Base-by-base conservation (phyloP, 345 rosid species). In the Cardamine chenopodiifolia region DNA sequence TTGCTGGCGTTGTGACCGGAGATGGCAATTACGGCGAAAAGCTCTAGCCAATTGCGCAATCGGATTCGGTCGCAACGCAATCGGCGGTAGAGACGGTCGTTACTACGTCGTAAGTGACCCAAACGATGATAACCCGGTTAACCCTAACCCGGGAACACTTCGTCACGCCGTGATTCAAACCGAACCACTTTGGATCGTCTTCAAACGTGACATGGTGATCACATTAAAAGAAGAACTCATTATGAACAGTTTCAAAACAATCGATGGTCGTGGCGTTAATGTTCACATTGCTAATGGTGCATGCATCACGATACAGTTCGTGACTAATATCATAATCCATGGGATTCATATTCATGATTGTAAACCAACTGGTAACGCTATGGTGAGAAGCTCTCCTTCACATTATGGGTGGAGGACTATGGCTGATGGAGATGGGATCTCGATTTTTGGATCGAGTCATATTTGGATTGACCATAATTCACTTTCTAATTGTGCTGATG, bases 401-500 rank as follows among this genome's bases (percentile, higher is more conserved):
- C 97, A 90, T 76, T 90, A 89, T 29, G 97, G 94, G 26, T 87
- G 89, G 97, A 82, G 94, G 52, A 82, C 92, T 23, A 86, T 87
- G 71, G 94, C 97, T 6, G 97, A 90, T 47, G 97, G 97, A 5
- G 97, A 90, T 28, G 97, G 82, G 9, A 76, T 90, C 37, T 90
- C 95, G 3, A 87, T 90, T 23, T 90, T 86, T 1, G 97, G 92
- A 13, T 74, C 95, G 1, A 90, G 91, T 79, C 97, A 91, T 54
- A 84, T 94, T 25, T 94, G 97, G 98, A 79, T 94, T 8, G 98
- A 94, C 68, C 98, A 94, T 71, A 94, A 90, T 49, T 90, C 96
- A 13, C 80, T 94, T 4, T 88, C 97, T 2, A 90, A 85, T 32
- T 90, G 96, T 45, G 90, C 90, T 14, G 97, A 90, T 77, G 97